phyloP scores from a whole-genome alignment of 495 filamentous ascomycete species.

The Poronia punctata region DNA sequence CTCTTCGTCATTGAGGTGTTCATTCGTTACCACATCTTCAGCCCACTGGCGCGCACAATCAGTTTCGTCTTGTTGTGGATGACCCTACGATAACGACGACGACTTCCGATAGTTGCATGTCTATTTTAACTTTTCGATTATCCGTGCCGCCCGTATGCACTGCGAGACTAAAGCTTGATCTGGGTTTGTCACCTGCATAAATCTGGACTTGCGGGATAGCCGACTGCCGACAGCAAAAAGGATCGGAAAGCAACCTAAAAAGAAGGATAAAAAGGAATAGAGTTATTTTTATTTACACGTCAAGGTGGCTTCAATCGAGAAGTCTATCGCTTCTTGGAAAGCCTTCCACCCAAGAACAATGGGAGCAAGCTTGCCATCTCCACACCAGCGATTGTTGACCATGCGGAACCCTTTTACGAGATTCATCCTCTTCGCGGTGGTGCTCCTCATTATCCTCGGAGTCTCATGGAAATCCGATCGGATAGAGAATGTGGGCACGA shows the following conservation, averaged over 20 bases:
- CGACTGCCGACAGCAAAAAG: no score
- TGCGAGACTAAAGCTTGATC: neutral
- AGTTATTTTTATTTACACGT: no score
- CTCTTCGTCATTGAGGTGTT: constrained; percentile 9
- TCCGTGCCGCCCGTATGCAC: neutral
- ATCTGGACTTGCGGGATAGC: neutral
- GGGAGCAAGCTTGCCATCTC: constrained; percentile 28
- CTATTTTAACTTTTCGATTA: neutral
- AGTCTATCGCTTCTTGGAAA: constrained; percentile 14
- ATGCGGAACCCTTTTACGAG: constrained; percentile 38
- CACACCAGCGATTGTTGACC: constrained; percentile 34
- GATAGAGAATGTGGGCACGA: constrained; percentile 30
- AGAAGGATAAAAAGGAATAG: neutral
- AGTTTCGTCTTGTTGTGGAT: neutral
- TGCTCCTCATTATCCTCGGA: constrained; percentile 27
- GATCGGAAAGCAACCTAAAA: no score
- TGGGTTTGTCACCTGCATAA: neutral
- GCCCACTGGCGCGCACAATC: neutral
- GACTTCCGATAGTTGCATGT: neutral
- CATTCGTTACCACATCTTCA: constrained; percentile 9
- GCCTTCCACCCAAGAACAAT: constrained; percentile 20
- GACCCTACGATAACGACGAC: neutral
- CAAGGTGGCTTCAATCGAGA: constrained; percentile 10
- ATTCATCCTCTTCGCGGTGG: constrained; percentile 30
- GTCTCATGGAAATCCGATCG: constrained; percentile 31